Base-by-base conservation (phyloP, 2,329 filamentous ascomycete genomes). In the Rutstroemia sp. region DNA sequence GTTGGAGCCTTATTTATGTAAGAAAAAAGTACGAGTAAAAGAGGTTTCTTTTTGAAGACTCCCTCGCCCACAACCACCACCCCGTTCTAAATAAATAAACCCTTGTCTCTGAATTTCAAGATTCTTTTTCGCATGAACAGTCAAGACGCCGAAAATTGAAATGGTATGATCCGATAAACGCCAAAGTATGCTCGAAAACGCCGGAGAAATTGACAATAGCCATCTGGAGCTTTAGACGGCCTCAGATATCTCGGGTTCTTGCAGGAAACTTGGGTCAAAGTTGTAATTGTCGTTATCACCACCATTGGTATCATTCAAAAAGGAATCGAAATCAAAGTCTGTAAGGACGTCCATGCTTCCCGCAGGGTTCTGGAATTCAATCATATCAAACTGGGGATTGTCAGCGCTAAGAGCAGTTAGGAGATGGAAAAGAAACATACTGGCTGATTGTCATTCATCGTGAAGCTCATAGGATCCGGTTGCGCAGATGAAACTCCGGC, bases 291-390 rank as follows among this genome's bases (percentile, higher is more conserved):
- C 74, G 48, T 78, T 78, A 58, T 79, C 76, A 19, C 37, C 45
- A 44, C 18, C 38, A 18, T n/a, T 44, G 38, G 52, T 21, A 56
- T 79, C 76, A 61, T 86, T 81, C 7, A 87, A 72, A 73, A 87
- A 87, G 1, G 83, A 85, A 69, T 87, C 83, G 62, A 87, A 81
- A 62, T 87, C 83, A 64, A 87, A 87, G 61, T 85, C 83, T 63
- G 81, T 82, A 49, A 87, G 73, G 38, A 86, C 82, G 65, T 86
- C 78, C 54, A 71, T 72, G 5, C 76, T 75, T 41, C 63, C 62
- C 59, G 74, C 68, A 2, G 81, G 79, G 61, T 83, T 80, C 54
- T 77, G 74, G 67, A 83, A 79, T 56, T 79, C 79, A 70, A 85
- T 76, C 42, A 65, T 65, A 41, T 64, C 60, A 54, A 66, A 65